phyloP scores from a whole-genome alignment of 257 asterid genomes.

The Ocimum tenuiflorum region DNA sequence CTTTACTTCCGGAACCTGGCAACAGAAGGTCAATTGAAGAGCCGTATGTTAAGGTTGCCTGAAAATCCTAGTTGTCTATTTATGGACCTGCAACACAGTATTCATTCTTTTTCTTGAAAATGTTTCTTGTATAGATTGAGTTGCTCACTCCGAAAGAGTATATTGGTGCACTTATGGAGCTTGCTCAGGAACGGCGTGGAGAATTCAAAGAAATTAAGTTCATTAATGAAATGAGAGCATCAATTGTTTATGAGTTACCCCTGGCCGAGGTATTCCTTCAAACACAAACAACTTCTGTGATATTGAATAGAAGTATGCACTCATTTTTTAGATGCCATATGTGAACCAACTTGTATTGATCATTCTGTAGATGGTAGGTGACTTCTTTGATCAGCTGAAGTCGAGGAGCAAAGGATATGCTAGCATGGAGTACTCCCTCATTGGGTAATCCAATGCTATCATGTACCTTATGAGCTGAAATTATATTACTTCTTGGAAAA shows the following conservation, averaged over 20 bases:
- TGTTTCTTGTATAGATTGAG: conserved; percentile 58
- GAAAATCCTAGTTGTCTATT: neutral
- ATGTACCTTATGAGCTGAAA: conserved; percentile 3
- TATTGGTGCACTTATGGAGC: conserved; percentile 96
- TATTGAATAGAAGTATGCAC: neutral
- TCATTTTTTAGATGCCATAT: conserved; percentile 12
- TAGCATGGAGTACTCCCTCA: conserved; percentile 93
- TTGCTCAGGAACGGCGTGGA: conserved; percentile 96
- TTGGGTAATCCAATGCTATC: conserved; percentile 48
- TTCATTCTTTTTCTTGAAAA: conserved; percentile 19
- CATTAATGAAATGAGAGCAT: conserved; percentile 79
- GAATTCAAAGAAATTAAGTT: conserved; percentile 88
- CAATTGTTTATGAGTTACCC: conserved; percentile 72
- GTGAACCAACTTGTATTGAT: conserved; percentile 13
- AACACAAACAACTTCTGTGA: conserved; percentile 13
- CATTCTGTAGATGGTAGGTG: conserved; percentile 91
- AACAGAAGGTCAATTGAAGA: conserved; percentile 83
- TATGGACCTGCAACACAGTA: conserved; percentile 11
- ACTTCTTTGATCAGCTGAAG: conserved; percentile 97
- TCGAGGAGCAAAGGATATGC: conserved; percentile 99
- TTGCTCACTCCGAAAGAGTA: conserved; percentile 91
- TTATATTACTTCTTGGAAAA: neutral
- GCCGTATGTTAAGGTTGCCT: conserved; percentile 81
- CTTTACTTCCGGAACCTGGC: conserved; percentile 96
- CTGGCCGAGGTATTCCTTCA: conserved; percentile 75